phyloP scores from a whole-genome alignment of 495 filamentous ascomycete species.

The Hyaloscypha variabilis region DNA sequence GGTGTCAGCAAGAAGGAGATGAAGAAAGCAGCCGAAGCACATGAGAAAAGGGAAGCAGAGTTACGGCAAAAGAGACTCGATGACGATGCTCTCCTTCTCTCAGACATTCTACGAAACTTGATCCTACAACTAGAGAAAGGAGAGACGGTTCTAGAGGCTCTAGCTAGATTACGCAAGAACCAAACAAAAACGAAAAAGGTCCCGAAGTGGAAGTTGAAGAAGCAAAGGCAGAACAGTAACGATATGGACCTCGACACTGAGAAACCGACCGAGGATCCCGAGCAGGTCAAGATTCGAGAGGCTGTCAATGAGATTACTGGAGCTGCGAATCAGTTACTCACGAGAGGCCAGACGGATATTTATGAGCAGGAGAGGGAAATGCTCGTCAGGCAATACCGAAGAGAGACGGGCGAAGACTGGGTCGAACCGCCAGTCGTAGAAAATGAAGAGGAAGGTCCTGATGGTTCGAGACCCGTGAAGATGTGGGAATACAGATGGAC shows the following conservation, averaged over 20 bases:
- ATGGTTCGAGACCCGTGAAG: slow-evolving; percentile 33
- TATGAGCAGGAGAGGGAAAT: slow-evolving; percentile 90
- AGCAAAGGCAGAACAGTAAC: slow-evolving; percentile 46
- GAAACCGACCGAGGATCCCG: slow-evolving; percentile 61
- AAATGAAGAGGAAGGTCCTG: slow-evolving; percentile 10
- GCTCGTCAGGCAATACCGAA: slow-evolving; percentile 77
- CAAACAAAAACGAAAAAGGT: slow-evolving; percentile 67
- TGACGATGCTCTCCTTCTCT: slow-evolving; percentile 74
- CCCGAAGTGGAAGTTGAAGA: slow-evolving; percentile 62
- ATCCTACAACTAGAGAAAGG: slow-evolving; percentile 76
- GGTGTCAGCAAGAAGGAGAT: slow-evolving; percentile 94
- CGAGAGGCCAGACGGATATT: slow-evolving; percentile 78
- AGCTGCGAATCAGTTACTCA: slow-evolving; percentile 82
- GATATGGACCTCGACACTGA: slow-evolving; percentile 71
- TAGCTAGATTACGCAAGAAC: slow-evolving; percentile 76
- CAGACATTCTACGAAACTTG: slow-evolving; percentile 71
- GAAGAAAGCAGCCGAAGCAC: slow-evolving; percentile 81
- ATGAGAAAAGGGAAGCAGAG: slow-evolving; percentile 83
- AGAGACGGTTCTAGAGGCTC: slow-evolving; percentile 87
- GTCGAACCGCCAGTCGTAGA: slow-evolving; percentile 55
- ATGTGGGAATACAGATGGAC: slow-evolving; percentile 94
- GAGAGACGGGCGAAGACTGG: slow-evolving; percentile 93
- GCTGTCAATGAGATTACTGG: slow-evolving; percentile 83
- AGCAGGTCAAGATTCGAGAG: slow-evolving; percentile 67
- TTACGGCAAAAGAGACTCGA: slow-evolving; percentile 64